Evolutionary conservation across 768 basidiomycete genomes (phyloP), one percentile per base, ranked within the genome.

Genomic region (Heimioporus sp.): DNA sequence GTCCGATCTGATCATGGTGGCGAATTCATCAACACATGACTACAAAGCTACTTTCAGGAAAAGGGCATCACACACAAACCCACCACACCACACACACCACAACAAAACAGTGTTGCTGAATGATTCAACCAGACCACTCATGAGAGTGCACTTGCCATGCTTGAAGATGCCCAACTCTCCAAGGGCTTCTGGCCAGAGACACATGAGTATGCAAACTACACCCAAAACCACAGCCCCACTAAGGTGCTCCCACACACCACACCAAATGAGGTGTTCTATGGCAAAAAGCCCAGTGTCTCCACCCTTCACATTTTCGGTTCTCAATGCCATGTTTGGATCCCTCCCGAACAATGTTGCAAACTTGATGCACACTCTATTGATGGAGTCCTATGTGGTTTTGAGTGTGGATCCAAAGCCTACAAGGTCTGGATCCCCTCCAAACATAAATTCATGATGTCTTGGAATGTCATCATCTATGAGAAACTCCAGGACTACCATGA

Each of bases 61-160:
- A 40, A 16, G 3, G 39, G 47, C 13, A 41, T 41, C 10, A 41
- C 13, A 5, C 39, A 41, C 3, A 8, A 41, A 10, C 10, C 32
- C 6, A 20, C 39, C 34, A 19, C 20, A 10, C 47, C 19, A 1
- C 13, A 48, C 8, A 48, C 39, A 2, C 47, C 47, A 8, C 39
- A 48, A 16, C 31, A 48, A 2, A 48, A 48, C 11, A 19, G 47
- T 2, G 15, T 48, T 5, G 47, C 38, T 5, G 7, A 48, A 40
- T 39, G 61, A 0, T 59, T 65, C 10, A 70, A 70, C 32, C 58
- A 65, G 2, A 69, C 65, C 0, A 48, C 63, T 2, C 48, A 63
- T 12, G 59, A 68, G 12, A 46, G 53, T 28, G 61, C 57, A 0
- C 58, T 63, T 2, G 59, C 67, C 0, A 63, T 66, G 54, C 54